Conservation (phyloP, 2,329 filamentous ascomycete species). For the Fusarium napiforme region DNA sequence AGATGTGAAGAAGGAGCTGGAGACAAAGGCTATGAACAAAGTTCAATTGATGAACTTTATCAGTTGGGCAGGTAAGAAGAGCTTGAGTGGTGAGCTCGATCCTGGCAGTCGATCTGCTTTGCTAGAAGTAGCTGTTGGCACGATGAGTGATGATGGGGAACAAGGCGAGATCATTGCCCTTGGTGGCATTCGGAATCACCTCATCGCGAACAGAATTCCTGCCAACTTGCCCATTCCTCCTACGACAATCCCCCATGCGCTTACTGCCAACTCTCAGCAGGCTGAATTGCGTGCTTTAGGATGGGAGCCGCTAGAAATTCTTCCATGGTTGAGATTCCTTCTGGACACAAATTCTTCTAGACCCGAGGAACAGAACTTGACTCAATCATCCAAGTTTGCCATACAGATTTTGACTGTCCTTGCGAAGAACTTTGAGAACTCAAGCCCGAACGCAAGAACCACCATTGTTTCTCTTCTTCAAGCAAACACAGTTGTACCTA, state of each 20-base stretch:
- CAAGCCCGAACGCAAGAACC: constrained; percentile 73
- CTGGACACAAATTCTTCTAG: constrained; percentile 73
- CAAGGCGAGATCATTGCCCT: constrained; percentile 80
- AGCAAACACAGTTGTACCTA: constrained; percentile 82
- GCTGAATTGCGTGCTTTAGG: constrained; percentile 81
- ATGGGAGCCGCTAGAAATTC: constrained; percentile 86
- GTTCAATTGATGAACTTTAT: constrained; percentile 85
- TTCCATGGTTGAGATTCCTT: constrained; percentile 86
- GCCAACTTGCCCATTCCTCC: constrained; percentile 83
- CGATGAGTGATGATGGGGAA: constrained; percentile 69
- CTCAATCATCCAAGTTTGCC: constrained; percentile 77
- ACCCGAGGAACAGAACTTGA: constrained; percentile 74
- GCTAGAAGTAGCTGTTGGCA: constrained; percentile 83
- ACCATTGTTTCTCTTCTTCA: constrained; percentile 73
- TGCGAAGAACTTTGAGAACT: constrained; percentile 90
- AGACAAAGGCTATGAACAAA: constrained; percentile 81
- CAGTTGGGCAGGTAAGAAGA: constrained; percentile 81
- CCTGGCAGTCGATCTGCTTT: constrained; percentile 72
- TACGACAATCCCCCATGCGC: constrained; percentile 84
- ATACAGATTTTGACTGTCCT: constrained; percentile 80
- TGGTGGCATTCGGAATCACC: constrained; percentile 77
- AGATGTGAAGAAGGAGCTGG: constrained; percentile 86
- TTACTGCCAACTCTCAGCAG: constrained; percentile 75
- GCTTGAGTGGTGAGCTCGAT: constrained; percentile 78
- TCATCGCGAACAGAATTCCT: constrained; percentile 82